phyloP scores from a whole-genome alignment of 306 rosid species.

The Rosa multiflora region DNA sequence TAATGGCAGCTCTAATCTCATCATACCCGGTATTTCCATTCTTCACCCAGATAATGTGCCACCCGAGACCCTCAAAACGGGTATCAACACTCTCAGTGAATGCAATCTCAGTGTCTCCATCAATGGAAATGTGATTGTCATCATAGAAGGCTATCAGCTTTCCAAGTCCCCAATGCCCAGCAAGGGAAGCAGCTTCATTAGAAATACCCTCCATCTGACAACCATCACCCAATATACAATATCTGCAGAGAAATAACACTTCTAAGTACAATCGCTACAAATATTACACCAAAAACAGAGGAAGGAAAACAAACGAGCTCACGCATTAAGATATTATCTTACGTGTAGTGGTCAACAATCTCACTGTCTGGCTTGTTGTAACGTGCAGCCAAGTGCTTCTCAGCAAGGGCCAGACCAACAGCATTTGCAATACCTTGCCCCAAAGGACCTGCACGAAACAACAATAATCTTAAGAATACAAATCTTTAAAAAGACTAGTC shows the following conservation, averaged over 20 bases:
- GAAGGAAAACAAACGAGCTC: background rate
- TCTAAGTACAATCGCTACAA: constrained; percentile 6
- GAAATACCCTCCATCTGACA: constrained; percentile 99
- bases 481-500: background rate
- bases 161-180: constrained; percentile 99
- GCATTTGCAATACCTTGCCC: constrained; percentile 99
- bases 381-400: constrained; percentile 97
- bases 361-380: constrained; percentile 88
- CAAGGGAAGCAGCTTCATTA: constrained; percentile 87
- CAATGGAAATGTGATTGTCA: constrained; percentile 98
- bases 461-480: background rate
- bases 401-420: constrained; percentile 97
- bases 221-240: constrained; percentile 85
- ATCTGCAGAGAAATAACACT: constrained; percentile 42
- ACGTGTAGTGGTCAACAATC: constrained; percentile 97
- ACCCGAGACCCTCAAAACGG: constrained; percentile 96
- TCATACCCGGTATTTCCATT: constrained; percentile 93
- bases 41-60: constrained; percentile 99
- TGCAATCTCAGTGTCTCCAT: constrained; percentile 90
- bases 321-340: constrained; percentile 25
- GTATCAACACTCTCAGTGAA: constrained; percentile 85
- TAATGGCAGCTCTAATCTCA: constrained; percentile 94
- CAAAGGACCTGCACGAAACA: constrained; percentile 72
- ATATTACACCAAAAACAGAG: background rate
- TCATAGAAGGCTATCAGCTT: constrained; percentile 93